Conservation (phyloP, 2,329 filamentous ascomycete genomes). For the Microsporum canis region DNA sequence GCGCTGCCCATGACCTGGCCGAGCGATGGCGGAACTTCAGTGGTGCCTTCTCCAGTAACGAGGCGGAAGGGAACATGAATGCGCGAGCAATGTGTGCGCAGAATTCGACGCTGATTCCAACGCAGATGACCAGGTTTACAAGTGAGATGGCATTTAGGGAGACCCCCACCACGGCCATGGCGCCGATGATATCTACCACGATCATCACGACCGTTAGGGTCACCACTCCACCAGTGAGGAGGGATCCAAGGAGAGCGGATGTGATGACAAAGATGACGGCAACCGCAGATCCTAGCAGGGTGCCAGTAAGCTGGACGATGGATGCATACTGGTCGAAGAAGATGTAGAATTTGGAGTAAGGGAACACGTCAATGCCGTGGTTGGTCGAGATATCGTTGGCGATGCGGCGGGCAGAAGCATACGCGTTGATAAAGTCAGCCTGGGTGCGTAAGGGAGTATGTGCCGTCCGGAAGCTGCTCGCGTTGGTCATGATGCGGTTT, state of each 20-base stretch:
- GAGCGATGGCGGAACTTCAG: conserved; percentile 70
- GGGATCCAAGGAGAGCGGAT: conserved; percentile 68
- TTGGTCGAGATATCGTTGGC: conserved; percentile 59
- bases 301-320: conserved; percentile 68
- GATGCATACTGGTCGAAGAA: conserved; percentile 96
- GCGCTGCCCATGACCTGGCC: conserved; percentile 78
- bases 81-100: conserved; percentile 93
- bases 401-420: conserved; percentile 79
- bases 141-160: conserved; percentile 90
- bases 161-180: conserved; percentile 81
- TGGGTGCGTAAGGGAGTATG: conserved; percentile 82
- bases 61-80: conserved; percentile 81
- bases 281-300: conserved; percentile 70
- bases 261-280: conserved; percentile 76
- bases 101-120: conserved; percentile 94
- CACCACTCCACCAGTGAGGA: conserved; percentile 70
- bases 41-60: conserved; percentile 69
- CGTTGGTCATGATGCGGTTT: conserved; percentile 55
- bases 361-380: conserved; percentile 76
- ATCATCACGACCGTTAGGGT: conserved; percentile 86
- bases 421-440: conserved; percentile 83
- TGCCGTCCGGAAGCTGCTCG: conserved; percentile 83
- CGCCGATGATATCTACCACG: conserved; percentile 83
- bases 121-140: conserved; percentile 93
- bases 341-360: conserved; percentile 95